These are phyloP conservation scores for Jamesozyma lodderae DNA, from an alignment of 805 yeast species.

Conservation along the genomic window DNA sequence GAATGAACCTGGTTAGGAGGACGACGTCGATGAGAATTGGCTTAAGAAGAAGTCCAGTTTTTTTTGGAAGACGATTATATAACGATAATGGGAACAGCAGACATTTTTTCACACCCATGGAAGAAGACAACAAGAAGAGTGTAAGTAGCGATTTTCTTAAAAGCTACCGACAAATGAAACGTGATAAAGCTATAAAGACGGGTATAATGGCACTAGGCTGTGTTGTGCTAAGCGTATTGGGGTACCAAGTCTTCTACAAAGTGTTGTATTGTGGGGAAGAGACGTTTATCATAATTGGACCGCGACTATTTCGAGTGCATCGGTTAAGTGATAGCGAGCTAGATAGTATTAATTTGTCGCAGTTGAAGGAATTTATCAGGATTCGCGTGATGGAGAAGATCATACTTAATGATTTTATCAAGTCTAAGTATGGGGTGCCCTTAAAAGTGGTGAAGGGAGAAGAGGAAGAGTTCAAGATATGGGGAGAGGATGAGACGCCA, in stretches of 20 bases:
- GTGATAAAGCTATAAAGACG: background rate
- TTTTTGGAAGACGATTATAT: no score
- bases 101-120: no score
- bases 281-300: slow-evolving; percentile 21
- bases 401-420: slow-evolving; percentile 25
- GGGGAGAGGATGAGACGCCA: slow-evolving; percentile 28
- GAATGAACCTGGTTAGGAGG: no score
- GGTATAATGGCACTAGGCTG: slow-evolving; percentile 8
- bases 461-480: slow-evolving; percentile 18
- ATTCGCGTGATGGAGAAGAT: slow-evolving; percentile 18
- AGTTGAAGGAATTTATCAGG: slow-evolving; percentile 16
- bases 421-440: slow-evolving; percentile 28
- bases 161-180: background rate
- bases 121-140: slow-evolving; percentile 1
- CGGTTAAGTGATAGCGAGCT: slow-evolving; percentile 18
- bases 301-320: slow-evolving; percentile 19
- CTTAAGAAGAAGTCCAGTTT: no score
- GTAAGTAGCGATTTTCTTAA: slow-evolving; percentile 1
- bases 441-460: slow-evolving; percentile 14
- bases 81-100: no score
- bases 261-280: slow-evolving; percentile 21
- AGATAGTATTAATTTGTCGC: slow-evolving; percentile 14
- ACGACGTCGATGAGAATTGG: no score
- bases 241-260: slow-evolving; percentile 24
- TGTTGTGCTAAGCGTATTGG: slow-evolving; percentile 17